Percentiles rank a stretch among this genome's conserved stretches.
Evolutionary conservation across 1,139 yeast genomes (phyloP).

Genomic region (Nakaseomyces nivariensis): DNA sequence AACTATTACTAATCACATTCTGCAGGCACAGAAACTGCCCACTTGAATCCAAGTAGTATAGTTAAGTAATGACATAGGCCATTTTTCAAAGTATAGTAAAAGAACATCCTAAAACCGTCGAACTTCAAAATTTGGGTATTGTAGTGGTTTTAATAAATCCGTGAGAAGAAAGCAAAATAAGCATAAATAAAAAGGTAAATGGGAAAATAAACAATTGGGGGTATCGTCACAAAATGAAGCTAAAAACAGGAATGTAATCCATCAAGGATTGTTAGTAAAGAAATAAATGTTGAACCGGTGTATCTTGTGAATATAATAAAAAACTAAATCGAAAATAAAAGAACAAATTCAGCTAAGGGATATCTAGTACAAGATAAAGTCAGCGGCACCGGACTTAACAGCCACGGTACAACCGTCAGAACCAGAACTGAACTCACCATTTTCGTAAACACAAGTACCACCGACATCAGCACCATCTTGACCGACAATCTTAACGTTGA

Average conservation of each 20-base stretch:
- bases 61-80: no score
- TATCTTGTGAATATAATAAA: no score
- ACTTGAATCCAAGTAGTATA: no score
- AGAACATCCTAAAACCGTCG: neutral
- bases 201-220: no score
- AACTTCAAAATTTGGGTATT: neutral
- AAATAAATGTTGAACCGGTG: no score
- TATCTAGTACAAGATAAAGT: conserved; percentile 28
- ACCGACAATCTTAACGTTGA: conserved; percentile 77
- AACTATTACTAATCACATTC: no score
- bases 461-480: conserved; percentile 50
- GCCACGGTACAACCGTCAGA: conserved; percentile 87
- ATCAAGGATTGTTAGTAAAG: neutral
- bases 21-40: no score
- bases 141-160: neutral
- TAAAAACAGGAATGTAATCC: no score
- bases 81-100: neutral
- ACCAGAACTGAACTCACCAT: conserved; percentile 61
- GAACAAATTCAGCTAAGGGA: neutral
- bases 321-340: no score
- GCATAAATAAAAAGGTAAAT: no score
- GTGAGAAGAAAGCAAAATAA: neutral
- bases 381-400: conserved; percentile 68
- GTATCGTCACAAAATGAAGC: no score
- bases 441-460: conserved; percentile 74